A percentile compares a stretch with the other conserved stretches of the same genome.
phyloP scores from a whole-genome alignment of 2,329 filamentous ascomycete genomes.

The Atkinsonella hypoxylon region DNA sequence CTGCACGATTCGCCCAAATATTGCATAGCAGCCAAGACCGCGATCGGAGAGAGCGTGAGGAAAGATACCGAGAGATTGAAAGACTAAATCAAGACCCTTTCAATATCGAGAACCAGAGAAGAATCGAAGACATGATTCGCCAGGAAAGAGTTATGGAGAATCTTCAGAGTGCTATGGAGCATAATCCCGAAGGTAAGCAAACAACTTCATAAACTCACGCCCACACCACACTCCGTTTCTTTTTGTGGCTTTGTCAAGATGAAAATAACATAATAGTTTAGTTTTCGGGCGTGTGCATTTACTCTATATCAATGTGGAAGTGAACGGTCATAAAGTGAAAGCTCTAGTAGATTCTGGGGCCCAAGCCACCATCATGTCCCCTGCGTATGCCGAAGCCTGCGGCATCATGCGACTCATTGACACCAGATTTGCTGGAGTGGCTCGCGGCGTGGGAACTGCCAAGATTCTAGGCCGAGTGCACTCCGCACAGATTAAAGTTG shows the following conservation, averaged over 20 bases:
- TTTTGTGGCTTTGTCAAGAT: background rate
- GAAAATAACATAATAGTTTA: conserved; percentile 24
- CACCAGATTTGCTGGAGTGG: conserved; percentile 80
- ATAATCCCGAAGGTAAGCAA: conserved; percentile 80
- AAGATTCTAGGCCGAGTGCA: conserved; percentile 92
- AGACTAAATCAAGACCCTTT: conserved; percentile 89
- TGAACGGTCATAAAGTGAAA: conserved; percentile 86
- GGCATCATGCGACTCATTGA: conserved; percentile 96
- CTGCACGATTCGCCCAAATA: conserved; percentile 62
- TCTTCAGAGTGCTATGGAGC: conserved; percentile 88
- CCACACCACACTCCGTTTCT: background rate
- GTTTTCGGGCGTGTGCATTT: conserved; percentile 92
- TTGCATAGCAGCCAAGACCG: conserved; percentile 56
- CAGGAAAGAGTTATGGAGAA: conserved; percentile 93
- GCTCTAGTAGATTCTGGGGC: conserved; percentile 95
- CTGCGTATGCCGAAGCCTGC: conserved; percentile 77
- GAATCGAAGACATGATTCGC: conserved; percentile 94
- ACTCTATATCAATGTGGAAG: conserved; percentile 91
- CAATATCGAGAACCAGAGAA: conserved; percentile 78
- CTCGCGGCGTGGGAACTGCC: conserved; percentile 86
- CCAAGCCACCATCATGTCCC: conserved; percentile 98
- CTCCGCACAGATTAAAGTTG: conserved; percentile 89
- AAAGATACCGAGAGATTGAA: conserved; percentile 73
- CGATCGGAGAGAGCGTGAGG: conserved; percentile 59
- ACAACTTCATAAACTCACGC: background rate